A percentile compares a stretch with the other conserved stretches of the same genome.
phyloP scores from a whole-genome alignment of 2,329 filamentous ascomycete species.

The Trichoderma sp. region DNA sequence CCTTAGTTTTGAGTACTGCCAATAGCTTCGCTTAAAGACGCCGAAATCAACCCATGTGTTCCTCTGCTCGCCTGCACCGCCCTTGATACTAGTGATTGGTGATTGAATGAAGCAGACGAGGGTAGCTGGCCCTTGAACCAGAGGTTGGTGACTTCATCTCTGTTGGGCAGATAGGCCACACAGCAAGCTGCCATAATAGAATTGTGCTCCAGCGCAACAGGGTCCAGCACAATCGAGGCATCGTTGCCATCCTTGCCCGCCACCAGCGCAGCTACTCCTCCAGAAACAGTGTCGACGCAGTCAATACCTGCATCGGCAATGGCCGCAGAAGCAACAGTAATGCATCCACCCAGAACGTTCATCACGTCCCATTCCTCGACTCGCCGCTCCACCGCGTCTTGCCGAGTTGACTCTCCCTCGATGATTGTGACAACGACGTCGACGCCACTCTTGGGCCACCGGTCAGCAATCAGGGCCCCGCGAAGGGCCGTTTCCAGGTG shows the following conservation, averaged over 20 bases:
- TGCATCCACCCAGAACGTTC: conserved; percentile 88
- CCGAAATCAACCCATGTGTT: conserved; percentile 38
- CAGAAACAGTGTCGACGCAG: conserved; percentile 86
- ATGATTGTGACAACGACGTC: conserved; percentile 92
- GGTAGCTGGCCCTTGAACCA: conserved; percentile 81
- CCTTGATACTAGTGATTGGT: conserved; percentile 44
- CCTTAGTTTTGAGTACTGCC: conserved; percentile 1
- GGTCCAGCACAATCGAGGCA: conserved; percentile 71
- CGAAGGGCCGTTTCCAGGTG: conserved; percentile 90
- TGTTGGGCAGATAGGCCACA: conserved; percentile 81
- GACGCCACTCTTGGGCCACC: conserved; percentile 98
- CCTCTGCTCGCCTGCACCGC: conserved; percentile 50
- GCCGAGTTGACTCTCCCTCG: conserved; percentile 85
- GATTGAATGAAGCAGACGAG: conserved; percentile 42
- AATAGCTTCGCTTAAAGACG: conserved; percentile 44
- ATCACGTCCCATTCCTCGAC: conserved; percentile 82
- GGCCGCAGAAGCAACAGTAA: conserved; percentile 91
- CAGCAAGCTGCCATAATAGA: conserved; percentile 82
- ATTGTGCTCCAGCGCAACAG: conserved; percentile 77
- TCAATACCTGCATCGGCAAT: conserved; percentile 95
- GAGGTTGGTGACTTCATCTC: conserved; percentile 91
- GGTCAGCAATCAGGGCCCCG: conserved; percentile 86
- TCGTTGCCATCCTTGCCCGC: conserved; percentile 40
- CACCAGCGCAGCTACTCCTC: conserved; percentile 84
- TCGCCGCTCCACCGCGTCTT: conserved; percentile 50